Base-by-base conservation (phyloP, 305 asterid species). In the Coffea humblotiana region DNA sequence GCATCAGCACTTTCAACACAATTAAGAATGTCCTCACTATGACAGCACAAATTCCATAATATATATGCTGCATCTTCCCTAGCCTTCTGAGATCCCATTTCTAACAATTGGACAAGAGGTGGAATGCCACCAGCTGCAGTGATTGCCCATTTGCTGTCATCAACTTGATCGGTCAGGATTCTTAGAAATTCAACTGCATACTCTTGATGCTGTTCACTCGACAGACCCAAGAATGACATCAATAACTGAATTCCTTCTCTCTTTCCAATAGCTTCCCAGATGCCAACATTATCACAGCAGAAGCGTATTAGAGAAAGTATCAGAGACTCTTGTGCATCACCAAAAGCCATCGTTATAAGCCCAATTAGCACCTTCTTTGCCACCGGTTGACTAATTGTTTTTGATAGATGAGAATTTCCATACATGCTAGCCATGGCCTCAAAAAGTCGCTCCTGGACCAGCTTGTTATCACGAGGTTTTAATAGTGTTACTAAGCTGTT, bases 41-140 rank as follows among this genome's bases (percentile, higher is more conserved):
- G 92, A 86, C 89, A 83, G 87, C 97, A 93, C 89, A 94, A 85
- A 83, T 89, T 89, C 86, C 83, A 87, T 76, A 94, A 85, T 84
- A 91, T 83, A 88, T 86, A 82, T 66, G 94, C 89, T 76, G 95
- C 93, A 79, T 80, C 86, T 84, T 93, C 92, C 78, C 88, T 91
- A 37, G 98, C 94, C 83, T 87, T 89, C 60, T 83, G 88, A 74
- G 97, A 91, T 83, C 97, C 97, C 78, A 71, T 85, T 87, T 94
- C 96, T 74, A 94, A 76, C 82, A 94, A 81, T 63, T 88, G 94
- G 78, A 94, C 97, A 71, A 94, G 97, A 43, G 97, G 97, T 7
- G 98, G 98, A 84, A 94, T 91, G 79, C 98, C 97, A 74, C 98
- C 97, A 63, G 97, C 97, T 48, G 97, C 97, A 69, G 98, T 94